A percentile compares a stretch with the other conserved stretches of the same genome.
These are phyloP conservation scores for Beauveria caledonica DNA, from an alignment of 2,329 filamentous ascomycete genomes.

Conservation along the genomic window DNA sequence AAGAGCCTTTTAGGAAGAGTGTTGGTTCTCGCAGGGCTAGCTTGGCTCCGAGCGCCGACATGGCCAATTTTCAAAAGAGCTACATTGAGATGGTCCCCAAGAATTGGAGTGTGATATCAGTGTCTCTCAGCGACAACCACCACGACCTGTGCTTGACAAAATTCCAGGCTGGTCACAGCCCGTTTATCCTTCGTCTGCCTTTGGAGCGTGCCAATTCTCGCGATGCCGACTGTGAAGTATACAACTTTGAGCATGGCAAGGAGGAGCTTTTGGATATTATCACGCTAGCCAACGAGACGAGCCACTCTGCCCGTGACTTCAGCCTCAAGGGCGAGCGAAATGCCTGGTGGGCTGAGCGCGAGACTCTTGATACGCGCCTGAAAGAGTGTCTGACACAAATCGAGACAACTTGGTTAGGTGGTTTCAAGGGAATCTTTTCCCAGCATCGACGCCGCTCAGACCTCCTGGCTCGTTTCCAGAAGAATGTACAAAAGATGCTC, in stretches of 20 bases:
- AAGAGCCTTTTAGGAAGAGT: conserved; percentile 22
- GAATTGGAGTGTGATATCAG: conserved; percentile 77
- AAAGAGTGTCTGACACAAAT: conserved; percentile 74
- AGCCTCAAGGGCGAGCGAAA: conserved; percentile 65
- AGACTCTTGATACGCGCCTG: conserved; percentile 69
- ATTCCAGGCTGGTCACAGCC: conserved; percentile 63
- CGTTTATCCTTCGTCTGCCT: conserved; percentile 81
- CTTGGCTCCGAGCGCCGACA: conserved; percentile 41
- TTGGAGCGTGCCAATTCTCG: conserved; percentile 74
- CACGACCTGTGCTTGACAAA: conserved; percentile 88
- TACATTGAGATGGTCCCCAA: conserved; percentile 80
- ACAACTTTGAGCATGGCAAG: conserved; percentile 74
- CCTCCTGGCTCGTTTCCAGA: conserved; percentile 66
- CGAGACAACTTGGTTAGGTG: conserved; percentile 89
- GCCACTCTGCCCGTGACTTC: conserved; percentile 64
- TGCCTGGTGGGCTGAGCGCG: conserved; percentile 84
- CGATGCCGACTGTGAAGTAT: conserved; percentile 68
- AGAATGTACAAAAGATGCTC: conserved; percentile 68
- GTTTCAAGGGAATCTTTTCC: conserved; percentile 91
- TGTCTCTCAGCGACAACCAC: conserved; percentile 72
- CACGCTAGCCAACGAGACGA: conserved; percentile 69
- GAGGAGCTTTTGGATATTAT: conserved; percentile 79
- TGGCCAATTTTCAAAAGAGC: conserved; percentile 62
- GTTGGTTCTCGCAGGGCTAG: conserved; percentile 30
- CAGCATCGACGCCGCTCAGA: conserved; percentile 55